Conservation (phyloP, 129 eudicot genomes). For the Saussurea involucrata region DNA sequence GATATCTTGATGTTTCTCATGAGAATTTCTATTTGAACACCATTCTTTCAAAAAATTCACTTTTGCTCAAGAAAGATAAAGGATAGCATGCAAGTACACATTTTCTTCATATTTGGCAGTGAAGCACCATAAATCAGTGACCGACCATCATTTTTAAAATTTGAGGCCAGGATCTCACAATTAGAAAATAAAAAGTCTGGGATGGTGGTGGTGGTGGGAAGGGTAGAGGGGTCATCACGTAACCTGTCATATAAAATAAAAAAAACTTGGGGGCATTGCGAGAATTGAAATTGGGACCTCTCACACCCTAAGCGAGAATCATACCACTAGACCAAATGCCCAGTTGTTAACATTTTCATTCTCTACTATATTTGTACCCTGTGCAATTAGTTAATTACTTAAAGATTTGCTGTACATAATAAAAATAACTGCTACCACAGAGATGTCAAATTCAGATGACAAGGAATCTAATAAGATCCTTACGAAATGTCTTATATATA, state of each 20-base stretch:
- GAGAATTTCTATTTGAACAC: no score
- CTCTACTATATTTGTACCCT: neutral
- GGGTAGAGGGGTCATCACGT: neutral
- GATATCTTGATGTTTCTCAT: neutral
- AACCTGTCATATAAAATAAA: neutral
- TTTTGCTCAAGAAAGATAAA: neutral
- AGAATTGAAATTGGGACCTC: constrained; percentile 90
- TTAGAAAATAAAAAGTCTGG: neutral
- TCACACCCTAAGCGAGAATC: constrained; percentile 98
- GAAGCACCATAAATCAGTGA: neutral
- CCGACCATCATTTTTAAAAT: neutral
- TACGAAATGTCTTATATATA: neutral
- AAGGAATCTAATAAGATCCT: constrained; percentile 5
- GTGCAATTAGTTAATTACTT: constrained; percentile 7
- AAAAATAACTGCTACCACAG: neutral
- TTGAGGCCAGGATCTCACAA: neutral
- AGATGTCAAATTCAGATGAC: constrained; percentile 2
- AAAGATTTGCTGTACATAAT: neutral
- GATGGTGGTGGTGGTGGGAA: neutral
- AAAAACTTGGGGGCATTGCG: constrained; percentile 60
- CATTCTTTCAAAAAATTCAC: neutral
- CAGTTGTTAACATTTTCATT: constrained; percentile 20
- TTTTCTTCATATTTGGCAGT: neutral
- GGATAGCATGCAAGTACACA: neutral
- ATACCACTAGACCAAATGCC: constrained; percentile 99